These are phyloP conservation scores for Ascochyta koolunga DNA, from an alignment of 2,329 filamentous ascomycete species.

Conservation along the genomic window DNA sequence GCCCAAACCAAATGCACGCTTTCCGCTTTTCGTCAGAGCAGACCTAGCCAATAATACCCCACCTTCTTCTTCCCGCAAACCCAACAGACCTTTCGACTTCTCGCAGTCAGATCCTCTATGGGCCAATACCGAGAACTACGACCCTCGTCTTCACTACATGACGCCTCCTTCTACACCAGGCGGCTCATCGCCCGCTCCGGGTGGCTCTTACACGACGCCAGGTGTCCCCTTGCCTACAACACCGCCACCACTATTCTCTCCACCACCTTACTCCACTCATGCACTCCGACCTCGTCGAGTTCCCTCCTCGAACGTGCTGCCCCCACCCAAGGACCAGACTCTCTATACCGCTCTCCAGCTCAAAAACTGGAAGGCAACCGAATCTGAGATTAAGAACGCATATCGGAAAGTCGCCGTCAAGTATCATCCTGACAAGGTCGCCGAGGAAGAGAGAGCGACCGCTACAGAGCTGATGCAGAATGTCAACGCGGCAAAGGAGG, in stretches of 20 bases:
- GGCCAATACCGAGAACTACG: constrained; percentile 28
- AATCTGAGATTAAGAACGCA: constrained; percentile 22
- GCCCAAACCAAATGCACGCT: constrained; percentile 9
- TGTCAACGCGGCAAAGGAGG: constrained; percentile 33
- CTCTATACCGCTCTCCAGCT: constrained; percentile 29
- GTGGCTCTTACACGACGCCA: too few species aligned
- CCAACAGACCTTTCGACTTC: constrained; percentile 17
- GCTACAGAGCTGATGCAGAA: constrained; percentile 32
- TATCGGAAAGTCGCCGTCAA: constrained; percentile 22
- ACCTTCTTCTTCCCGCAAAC: constrained; percentile 12
- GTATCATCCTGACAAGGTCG: constrained; percentile 32
- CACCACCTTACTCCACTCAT: not conserved
- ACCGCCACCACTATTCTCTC: constrained; percentile 1
- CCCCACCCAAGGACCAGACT: constrained; percentile 18
- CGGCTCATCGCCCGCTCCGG: not conserved
- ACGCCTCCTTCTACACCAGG: constrained; percentile 6
- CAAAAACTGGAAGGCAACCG: constrained; percentile 16
- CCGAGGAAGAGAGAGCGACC: constrained; percentile 11
- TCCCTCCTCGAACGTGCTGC: not conserved
- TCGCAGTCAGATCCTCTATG: constrained; percentile 21
- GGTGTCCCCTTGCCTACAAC: not conserved
- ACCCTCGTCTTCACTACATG: not conserved
- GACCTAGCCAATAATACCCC: constrained; percentile 19
- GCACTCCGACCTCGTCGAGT: not conserved
- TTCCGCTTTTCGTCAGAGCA: constrained; percentile 12